These are phyloP conservation scores for Arthroderma sp. DNA, from an alignment of 2,329 filamentous ascomycete species.

Conservation along the genomic window DNA sequence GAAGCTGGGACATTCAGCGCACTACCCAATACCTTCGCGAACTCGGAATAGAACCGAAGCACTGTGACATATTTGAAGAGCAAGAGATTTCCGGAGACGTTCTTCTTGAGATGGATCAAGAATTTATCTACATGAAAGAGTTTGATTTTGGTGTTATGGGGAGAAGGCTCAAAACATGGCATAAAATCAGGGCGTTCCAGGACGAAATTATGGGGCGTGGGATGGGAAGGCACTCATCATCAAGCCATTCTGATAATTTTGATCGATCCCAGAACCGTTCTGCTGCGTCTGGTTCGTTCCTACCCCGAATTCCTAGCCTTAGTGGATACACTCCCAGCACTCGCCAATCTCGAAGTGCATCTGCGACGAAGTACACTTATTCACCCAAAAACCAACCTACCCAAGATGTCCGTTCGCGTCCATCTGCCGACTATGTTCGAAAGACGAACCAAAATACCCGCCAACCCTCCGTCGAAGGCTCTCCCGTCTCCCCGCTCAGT, in stretches of 20 bases:
- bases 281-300: constrained; percentile 25
- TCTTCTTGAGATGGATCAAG: constrained; percentile 85
- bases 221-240: constrained; percentile 24
- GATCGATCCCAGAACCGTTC: constrained; percentile 30
- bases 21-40: constrained; percentile 85
- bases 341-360: constrained; percentile 6
- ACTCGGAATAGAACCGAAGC: constrained; percentile 69
- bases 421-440: constrained; percentile 70
- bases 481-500: constrained; percentile 22
- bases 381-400: constrained; percentile 32
- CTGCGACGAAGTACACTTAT: constrained; percentile 17
- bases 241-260: constrained; percentile 33
- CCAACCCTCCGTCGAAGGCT: constrained; percentile 74
- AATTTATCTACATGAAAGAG: constrained; percentile 86
- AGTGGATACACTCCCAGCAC: constrained; percentile 13
- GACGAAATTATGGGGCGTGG: constrained; percentile 62
- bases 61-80: constrained; percentile 88
- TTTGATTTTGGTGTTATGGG: constrained; percentile 89
- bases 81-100: constrained; percentile 95
- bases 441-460: constrained; percentile 73
- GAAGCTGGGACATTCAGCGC: constrained; percentile 63
- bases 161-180: constrained; percentile 82
- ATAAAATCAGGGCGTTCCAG: constrained; percentile 85
- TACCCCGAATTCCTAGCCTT: constrained; percentile 32
- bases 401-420: constrained; percentile 36